phyloP scores from a whole-genome alignment of 2,329 filamentous ascomycete species.

The Paecilomyces sp. region DNA sequence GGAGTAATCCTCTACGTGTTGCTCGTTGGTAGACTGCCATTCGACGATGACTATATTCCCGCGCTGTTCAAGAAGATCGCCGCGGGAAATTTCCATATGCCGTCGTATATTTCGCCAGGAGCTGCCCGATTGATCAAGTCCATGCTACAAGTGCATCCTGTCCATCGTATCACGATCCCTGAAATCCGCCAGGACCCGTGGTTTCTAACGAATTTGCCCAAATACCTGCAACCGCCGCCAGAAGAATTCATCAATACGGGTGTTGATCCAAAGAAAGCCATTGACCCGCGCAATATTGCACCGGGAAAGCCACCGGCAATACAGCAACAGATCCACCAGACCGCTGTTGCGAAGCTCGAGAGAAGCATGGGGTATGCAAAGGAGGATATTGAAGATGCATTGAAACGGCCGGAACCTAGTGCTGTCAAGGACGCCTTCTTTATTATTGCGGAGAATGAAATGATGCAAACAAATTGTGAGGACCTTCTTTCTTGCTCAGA shows the following conservation, averaged over 20 bases:
- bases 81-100: slow-evolving; percentile 85
- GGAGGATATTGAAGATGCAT: slow-evolving; percentile 87
- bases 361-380: slow-evolving; percentile 97
- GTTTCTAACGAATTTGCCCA: slow-evolving; percentile 81
- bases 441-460: slow-evolving; percentile 94
- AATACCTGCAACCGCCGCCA: slow-evolving; percentile 77
- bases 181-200: slow-evolving; percentile 91
- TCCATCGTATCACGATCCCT: slow-evolving; percentile 86
- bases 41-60: slow-evolving; percentile 97
- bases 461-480: slow-evolving; percentile 93
- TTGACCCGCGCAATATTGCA: slow-evolving; percentile 73
- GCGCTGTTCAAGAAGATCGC: slow-evolving; percentile 97
- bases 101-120: slow-evolving; percentile 80
- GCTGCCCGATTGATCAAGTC: slow-evolving; percentile 69
- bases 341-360: slow-evolving; percentile 90
- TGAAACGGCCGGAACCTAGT: slow-evolving; percentile 86
- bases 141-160: slow-evolving; percentile 92
- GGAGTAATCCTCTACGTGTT: slow-evolving; percentile 61
- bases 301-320: slow-evolving; percentile 70
- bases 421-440: slow-evolving; percentile 99
- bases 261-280: slow-evolving; percentile 87
- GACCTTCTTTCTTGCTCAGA: slow-evolving; percentile 16
- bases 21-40: slow-evolving; percentile 67
- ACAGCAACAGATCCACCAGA: slow-evolving; percentile 83
- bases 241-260: slow-evolving; percentile 92